Evolutionary conservation across 169 alveolate genomes (phyloP), one percentile per base, ranked within the genome.

Genomic region (Plasmodium vivax): DNA sequence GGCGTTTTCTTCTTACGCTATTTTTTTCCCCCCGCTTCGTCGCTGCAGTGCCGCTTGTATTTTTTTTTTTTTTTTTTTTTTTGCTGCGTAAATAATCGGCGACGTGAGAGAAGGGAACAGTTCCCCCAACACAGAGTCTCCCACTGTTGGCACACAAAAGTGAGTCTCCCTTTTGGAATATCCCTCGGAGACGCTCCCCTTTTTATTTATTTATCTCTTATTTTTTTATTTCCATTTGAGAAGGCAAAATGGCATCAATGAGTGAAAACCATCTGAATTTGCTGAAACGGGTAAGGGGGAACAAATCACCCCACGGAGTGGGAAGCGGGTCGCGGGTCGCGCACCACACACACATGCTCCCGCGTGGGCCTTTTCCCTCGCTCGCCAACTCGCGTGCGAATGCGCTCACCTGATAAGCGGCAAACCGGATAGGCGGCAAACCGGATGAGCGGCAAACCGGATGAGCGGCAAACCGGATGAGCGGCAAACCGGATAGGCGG

Each of bases 251-350:
- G 84, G 19, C 30, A 14, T 73, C 79, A 9, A 85, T 85, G 84
- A 74, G 54, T 74, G 93, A 85, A 27, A 85, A 85, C 74, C 77
- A 73, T 6, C 5, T 85, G 56, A 47, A 27, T 41, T 85, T 83
- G 41, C 9, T 85, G 41, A 85, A 85, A 43, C 77, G 93, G 84
- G 93, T 85, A 85, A 38, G 84, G 16, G 16, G 58, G 27, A 85
- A 51, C 27, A 27, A 32, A n/a, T 54, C 32, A 58, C 3, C 23
- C 12, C 23, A 58, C 16, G 32, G 32, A 9, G 54, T 45, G 54
- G 54, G 54, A 8, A 45, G 54, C 8, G 51, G 51, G 51, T 23
- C 27, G 27, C 27, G 27, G 27, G 51, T 41, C 2, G 7, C 54
- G 16, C 16, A 8, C 54, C 3, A 45, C 54, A 45, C 54, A 45